Percentiles rank a stretch among this genome's conserved stretches.
Conservation (phyloP, 192 early-diverging fungal species). For the Phycomyces blakesleeanus region DNA sequence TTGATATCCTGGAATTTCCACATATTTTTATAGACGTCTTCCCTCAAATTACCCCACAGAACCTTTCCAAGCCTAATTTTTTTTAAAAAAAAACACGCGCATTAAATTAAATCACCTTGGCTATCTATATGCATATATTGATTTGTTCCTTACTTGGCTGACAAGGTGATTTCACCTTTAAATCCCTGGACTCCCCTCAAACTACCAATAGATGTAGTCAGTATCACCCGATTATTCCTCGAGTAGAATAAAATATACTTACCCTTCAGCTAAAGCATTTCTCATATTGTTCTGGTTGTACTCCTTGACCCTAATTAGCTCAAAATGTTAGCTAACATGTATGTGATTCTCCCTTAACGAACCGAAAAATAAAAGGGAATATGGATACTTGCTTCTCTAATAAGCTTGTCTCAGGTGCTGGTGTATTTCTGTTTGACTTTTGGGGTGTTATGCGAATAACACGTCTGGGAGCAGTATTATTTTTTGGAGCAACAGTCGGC, state of each 20-base stretch:
- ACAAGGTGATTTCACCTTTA: conserved; percentile 34
- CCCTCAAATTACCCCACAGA: conserved; percentile 28
- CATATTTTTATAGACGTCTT: conserved; percentile 12
- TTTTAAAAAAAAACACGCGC: background rate
- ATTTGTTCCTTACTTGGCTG: conserved; percentile 27
- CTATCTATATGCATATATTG: too few relatives aligned
- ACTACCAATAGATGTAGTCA: conserved; percentile 8
- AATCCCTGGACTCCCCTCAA: conserved; percentile 24
- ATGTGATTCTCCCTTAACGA: too few relatives aligned
- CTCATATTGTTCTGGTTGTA: conserved; percentile 34
- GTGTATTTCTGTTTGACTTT: background rate
- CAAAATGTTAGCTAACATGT: background rate
- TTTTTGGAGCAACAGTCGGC: background rate
- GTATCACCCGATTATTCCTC: background rate
- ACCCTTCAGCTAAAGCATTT: conserved; percentile 25
- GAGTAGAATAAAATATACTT: background rate
- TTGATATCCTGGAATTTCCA: conserved; percentile 39
- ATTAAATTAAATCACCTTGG: background rate
- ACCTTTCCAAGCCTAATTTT: conserved; percentile 42
- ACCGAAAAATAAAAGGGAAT: too few relatives aligned
- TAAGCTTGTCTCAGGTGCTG: background rate
- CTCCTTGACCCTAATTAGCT: conserved; percentile 14
- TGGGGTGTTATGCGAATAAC: conserved; percentile 15
- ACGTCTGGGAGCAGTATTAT: background rate
- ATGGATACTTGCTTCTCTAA: conserved; percentile 2